Percentiles rank a stretch among this genome's conserved stretches.
These are phyloP conservation scores for Microdochium nivale DNA, from an alignment of 2,329 filamentous ascomycete species.

Conservation along the genomic window DNA sequence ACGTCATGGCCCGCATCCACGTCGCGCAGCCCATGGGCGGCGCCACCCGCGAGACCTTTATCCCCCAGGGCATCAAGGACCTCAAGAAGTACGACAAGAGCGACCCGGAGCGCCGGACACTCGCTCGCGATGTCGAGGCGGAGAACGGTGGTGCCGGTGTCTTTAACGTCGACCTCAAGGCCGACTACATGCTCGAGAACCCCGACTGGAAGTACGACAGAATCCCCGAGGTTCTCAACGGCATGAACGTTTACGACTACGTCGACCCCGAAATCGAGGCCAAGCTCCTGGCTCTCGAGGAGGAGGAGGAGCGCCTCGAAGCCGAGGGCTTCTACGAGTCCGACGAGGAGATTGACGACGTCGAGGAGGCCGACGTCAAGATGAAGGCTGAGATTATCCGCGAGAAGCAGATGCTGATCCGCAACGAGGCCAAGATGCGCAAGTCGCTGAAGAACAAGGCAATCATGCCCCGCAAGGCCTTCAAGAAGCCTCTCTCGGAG, in stretches of 20 bases:
- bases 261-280: conserved; percentile 94
- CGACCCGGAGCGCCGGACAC: conserved; percentile 72
- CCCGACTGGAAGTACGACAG: conserved; percentile 94
- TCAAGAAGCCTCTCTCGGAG: conserved; percentile 74
- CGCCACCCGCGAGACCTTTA: conserved; percentile 68
- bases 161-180: conserved; percentile 85
- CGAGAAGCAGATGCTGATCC: conserved; percentile 86
- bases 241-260: conserved; percentile 96
- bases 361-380: conserved; percentile 76
- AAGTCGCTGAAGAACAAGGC: conserved; percentile 97
- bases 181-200: conserved; percentile 80
- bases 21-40: conserved; percentile 90
- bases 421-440: conserved; percentile 90
- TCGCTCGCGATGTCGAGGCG: conserved; percentile 82
- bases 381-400: conserved; percentile 93
- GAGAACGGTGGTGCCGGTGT: conserved; percentile 94
- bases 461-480: conserved; percentile 75
- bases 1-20: conserved; percentile 90
- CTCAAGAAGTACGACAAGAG: conserved; percentile 84
- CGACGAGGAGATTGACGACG: conserved; percentile 73
- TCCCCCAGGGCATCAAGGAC: conserved; percentile 75
- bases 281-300: conserved; percentile 85
- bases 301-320: conserved; percentile 89
- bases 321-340: conserved; percentile 91
- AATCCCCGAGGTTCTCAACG: conserved; percentile 87